Percentiles rank a stretch among this genome's conserved stretches.
These are phyloP conservation scores for Pseudodiploospora longispora DNA, from an alignment of 2,329 filamentous ascomycete genomes.

Conservation along the genomic window DNA sequence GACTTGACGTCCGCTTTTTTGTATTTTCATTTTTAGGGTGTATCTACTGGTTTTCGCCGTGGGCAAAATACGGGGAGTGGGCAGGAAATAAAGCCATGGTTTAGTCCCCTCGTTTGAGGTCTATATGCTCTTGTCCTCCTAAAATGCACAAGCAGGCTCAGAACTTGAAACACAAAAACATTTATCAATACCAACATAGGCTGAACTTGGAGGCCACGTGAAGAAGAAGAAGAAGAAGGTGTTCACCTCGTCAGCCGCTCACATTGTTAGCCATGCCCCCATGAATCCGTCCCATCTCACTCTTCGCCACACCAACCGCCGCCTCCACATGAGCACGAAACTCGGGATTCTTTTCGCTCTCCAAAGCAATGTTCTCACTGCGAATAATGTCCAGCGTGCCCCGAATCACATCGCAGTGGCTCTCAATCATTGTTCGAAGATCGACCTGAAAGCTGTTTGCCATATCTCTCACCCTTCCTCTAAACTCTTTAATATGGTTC, in stretches of 20 bases:
- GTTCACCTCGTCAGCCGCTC: too few relatives aligned
- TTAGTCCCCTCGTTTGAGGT: too few relatives aligned
- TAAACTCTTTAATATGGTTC: slow-evolving; percentile 20
- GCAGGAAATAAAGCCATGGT: too few relatives aligned
- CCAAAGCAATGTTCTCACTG: slow-evolving; percentile 27
- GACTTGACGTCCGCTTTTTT: too few relatives aligned
- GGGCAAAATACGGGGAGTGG: too few relatives aligned
- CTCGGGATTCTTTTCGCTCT: slow-evolving; percentile 28
- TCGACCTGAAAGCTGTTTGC: slow-evolving; percentile 15
- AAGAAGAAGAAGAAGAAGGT: too few relatives aligned
- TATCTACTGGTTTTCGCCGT: too few relatives aligned
- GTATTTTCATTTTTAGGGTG: too few relatives aligned
- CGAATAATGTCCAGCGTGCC: slow-evolving; percentile 27
- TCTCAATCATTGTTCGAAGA: slow-evolving; percentile 9
- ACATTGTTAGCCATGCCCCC: not conserved
- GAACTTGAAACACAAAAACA: not conserved
- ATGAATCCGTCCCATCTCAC: not conserved
- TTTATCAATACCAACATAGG: too few relatives aligned
- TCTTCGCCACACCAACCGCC: not conserved
- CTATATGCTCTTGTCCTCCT: too few relatives aligned
- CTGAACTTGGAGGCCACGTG: too few relatives aligned
- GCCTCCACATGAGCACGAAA: slow-evolving; percentile 24
- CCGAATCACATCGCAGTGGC: slow-evolving; percentile 19
- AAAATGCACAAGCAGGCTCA: too few relatives aligned
- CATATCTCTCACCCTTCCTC: slow-evolving; percentile 12